A percentile compares a stretch with the other conserved stretches of the same genome.
Conservation (phyloP, 176 grass and related monocot genomes). For the Oryza meridionalis region DNA sequence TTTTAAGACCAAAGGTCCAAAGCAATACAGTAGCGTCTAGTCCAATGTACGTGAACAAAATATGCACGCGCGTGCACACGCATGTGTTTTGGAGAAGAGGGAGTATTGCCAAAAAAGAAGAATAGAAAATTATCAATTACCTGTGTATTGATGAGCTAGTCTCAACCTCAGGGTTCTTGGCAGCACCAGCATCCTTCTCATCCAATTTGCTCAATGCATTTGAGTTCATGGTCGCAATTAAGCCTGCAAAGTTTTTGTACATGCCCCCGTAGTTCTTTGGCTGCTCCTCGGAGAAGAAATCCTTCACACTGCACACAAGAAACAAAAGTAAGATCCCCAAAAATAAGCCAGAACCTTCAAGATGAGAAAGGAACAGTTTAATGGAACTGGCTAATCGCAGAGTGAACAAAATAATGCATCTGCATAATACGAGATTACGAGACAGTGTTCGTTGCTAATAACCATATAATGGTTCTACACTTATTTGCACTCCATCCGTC, state of each 20-base stretch:
- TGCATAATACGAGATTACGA: neutral
- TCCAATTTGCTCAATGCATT: slow-evolving; percentile 63
- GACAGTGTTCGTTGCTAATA: neutral
- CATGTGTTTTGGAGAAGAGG: neutral
- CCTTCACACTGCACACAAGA: slow-evolving; percentile 63
- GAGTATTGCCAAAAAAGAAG: slow-evolving; percentile 7
- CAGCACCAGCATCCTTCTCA: slow-evolving; percentile 30
- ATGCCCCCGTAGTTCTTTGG: slow-evolving; percentile 73
- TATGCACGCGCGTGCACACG: neutral
- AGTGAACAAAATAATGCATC: neutral
- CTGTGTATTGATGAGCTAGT: slow-evolving; percentile 55
- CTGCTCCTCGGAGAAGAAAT: slow-evolving; percentile 60
- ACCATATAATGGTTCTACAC: neutral
- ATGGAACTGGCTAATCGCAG: neutral
- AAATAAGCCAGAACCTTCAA: slow-evolving; percentile 23
- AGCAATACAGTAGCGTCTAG: neutral
- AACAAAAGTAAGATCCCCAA: slow-evolving; percentile 26
- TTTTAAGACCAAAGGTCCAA: neutral
- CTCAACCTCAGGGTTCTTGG: slow-evolving; percentile 39
- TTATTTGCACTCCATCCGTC: neutral
- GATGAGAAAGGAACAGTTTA: slow-evolving; percentile 16
- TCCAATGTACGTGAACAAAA: neutral
- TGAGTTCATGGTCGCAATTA: slow-evolving; percentile 70
- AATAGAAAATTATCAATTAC: slow-evolving; percentile 40
- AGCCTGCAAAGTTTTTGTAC: slow-evolving; percentile 85